Conservation (phyloP, 768 basidiomycete genomes). For the Mycena vulgaris region DNA sequence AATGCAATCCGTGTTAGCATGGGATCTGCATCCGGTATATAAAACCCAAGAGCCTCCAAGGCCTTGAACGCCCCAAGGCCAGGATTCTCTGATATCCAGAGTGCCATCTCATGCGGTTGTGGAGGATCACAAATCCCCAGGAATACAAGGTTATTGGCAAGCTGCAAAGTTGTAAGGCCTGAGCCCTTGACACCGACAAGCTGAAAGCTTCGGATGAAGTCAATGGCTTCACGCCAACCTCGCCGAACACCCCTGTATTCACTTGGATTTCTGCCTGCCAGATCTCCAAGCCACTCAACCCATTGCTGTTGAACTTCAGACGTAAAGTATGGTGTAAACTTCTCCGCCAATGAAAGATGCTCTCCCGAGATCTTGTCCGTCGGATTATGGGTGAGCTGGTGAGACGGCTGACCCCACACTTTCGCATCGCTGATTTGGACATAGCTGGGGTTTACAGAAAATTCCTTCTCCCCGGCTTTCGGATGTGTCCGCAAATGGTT, state of each 20-base stretch:
- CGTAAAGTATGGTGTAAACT: slow-evolving; percentile 25
- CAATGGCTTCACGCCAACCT: slow-evolving; percentile 21
- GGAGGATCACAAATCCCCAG: slow-evolving; percentile 25
- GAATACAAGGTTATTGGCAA: slow-evolving; percentile 33
- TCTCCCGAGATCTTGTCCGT: not conserved
- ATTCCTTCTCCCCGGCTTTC: not conserved
- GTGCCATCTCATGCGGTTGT: slow-evolving; percentile 8
- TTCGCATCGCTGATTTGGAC: not conserved
- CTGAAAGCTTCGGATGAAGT: not conserved
- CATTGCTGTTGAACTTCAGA: slow-evolving; percentile 11
- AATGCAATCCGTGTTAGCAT: slow-evolving; percentile 29
- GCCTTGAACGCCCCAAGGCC: slow-evolving; percentile 31
- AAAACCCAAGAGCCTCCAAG: slow-evolving; percentile 25
- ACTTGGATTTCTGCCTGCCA: slow-evolving; percentile 17
- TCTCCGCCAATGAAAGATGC: slow-evolving; percentile 7
- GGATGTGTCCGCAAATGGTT: not conserved
- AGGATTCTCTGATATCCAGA: slow-evolving; percentile 31
- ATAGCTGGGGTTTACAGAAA: too few relatives aligned
- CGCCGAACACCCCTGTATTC: not conserved
- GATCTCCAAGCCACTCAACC: slow-evolving; percentile 1
- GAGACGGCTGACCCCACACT: not conserved
- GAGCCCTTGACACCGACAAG: slow-evolving; percentile 8
- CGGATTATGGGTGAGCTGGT: not conserved
- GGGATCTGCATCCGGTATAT: not conserved
- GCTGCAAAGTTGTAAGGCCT: slow-evolving; percentile 35